These are phyloP conservation scores for Xylariaceae sp. DNA, from an alignment of 2,329 filamentous ascomycete species.

Conservation along the genomic window DNA sequence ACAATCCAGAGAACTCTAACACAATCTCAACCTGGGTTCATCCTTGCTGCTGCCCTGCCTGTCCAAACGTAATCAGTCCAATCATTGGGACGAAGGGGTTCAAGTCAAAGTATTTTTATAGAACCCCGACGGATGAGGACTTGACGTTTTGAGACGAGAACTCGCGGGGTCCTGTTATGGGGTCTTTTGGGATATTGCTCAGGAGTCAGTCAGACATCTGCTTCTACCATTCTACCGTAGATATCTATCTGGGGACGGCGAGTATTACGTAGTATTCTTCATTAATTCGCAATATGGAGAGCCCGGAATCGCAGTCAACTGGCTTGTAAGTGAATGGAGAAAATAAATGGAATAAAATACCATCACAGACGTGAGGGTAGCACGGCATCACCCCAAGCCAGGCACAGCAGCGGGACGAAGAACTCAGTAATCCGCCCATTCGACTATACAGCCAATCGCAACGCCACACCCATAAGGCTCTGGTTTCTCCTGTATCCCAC, in stretches of 20 bases:
- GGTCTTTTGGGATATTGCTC: background rate
- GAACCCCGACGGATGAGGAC: background rate
- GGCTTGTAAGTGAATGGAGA: background rate
- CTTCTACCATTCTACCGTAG: too few relatives aligned
- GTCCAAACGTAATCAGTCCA: background rate
- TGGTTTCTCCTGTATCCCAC: too few relatives aligned
- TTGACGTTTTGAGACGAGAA: background rate
- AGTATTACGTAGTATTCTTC: too few relatives aligned
- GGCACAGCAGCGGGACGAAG: background rate
- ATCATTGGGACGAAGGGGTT: background rate
- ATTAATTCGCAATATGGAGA: too few relatives aligned
- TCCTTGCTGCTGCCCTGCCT: background rate
- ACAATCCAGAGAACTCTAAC: background rate
- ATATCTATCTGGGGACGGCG: too few relatives aligned
- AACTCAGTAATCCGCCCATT: background rate
- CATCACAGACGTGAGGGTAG: background rate
- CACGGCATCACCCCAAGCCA: background rate
- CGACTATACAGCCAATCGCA: background rate
- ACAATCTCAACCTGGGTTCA: background rate
- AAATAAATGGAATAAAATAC: too few relatives aligned
- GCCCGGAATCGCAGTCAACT: too few relatives aligned
- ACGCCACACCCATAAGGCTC: background rate
- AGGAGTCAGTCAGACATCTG: background rate
- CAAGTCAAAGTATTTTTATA: background rate
- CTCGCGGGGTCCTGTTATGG: too few relatives aligned